Base-by-base conservation (phyloP, 306 rosid genomes). In the Pachyrhizus erosus region DNA sequence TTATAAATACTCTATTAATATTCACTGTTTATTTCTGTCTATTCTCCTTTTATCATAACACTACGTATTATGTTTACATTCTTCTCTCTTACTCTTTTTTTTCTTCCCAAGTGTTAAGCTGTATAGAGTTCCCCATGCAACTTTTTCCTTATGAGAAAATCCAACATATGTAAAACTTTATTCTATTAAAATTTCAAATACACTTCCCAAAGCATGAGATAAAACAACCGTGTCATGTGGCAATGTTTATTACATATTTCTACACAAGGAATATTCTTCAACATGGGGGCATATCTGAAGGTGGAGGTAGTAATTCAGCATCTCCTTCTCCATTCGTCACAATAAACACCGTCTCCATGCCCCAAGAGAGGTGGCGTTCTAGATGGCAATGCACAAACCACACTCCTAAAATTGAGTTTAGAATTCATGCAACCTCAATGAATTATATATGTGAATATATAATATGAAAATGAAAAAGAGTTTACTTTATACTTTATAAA, bases 231-330 rank as follows among this genome's bases (percentile, higher is more conserved):
- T 65, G 14, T 0, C 11, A n/a, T 43, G 75, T 23, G 13, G 4
- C 75, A 43, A 43, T 70, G 34, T 45, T 70, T 15, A 70, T 45
- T 3, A 45, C 58, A 70, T 46, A 13, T 45, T 46, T 7, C 2
- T 70, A 34, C 8, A 23, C 2, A 23, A 12, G 42, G 23, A 66
- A 73, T 24, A 8, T 55, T 80, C 31, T 75, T 88, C 78, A 90
- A 81, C 92, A 92, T 0, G 78, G 85, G 0, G 94, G 94, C 92
- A 92, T 87, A 65, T 87, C 85, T 2, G 88, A 71, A 14, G 91
- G 94, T 26, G 88, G 92, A 23, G 90, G 89, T 2, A 55, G 34
- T 34, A 90, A 66, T 31, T 68, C 69, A 3, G 64, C 21, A 9
- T n/a, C 9, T 29, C 58, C 7, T 18, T 82, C 21, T 18, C 97